These are phyloP conservation scores for Letharia columbiana DNA, from an alignment of 495 filamentous ascomycete genomes.

Conservation along the genomic window DNA sequence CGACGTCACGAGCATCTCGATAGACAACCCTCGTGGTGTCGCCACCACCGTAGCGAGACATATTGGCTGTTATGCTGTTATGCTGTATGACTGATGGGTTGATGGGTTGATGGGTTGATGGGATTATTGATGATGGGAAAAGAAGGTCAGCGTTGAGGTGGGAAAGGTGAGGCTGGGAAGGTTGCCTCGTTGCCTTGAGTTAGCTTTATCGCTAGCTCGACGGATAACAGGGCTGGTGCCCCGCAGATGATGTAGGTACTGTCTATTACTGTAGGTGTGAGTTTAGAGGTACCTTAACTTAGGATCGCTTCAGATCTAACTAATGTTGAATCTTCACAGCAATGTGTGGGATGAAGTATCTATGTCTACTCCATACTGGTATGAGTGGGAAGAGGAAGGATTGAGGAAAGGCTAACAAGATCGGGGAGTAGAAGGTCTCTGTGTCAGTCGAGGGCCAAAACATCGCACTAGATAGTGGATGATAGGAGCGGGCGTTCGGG, in stretches of 20 bases:
- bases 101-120: neutral
- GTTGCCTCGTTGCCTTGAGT: neutral
- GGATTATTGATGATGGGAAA: neutral
- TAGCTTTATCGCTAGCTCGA: slow-evolving; percentile 16
- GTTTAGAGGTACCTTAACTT: too few species aligned
- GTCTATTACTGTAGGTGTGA: too few species aligned
- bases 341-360: too few species aligned
- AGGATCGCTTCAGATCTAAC: too few species aligned
- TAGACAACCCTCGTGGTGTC: neutral
- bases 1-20: neutral
- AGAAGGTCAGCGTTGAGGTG: neutral
- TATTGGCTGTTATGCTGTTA: neutral
- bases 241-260: neutral
- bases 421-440: too few species aligned
- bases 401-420: too few species aligned
- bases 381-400: too few species aligned
- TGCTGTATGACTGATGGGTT: neutral
- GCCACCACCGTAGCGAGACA: slow-evolving; percentile 1
- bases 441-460: neutral
- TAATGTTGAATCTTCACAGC: too few species aligned
- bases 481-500: too few species aligned
- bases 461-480: neutral
- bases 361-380: too few species aligned
- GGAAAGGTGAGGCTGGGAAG: slow-evolving; percentile 7
- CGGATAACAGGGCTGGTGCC: neutral